Evolutionary conservation across 1,284 basidiomycete species (phyloP).

Genomic region (Pholiota adiposa): DNA sequence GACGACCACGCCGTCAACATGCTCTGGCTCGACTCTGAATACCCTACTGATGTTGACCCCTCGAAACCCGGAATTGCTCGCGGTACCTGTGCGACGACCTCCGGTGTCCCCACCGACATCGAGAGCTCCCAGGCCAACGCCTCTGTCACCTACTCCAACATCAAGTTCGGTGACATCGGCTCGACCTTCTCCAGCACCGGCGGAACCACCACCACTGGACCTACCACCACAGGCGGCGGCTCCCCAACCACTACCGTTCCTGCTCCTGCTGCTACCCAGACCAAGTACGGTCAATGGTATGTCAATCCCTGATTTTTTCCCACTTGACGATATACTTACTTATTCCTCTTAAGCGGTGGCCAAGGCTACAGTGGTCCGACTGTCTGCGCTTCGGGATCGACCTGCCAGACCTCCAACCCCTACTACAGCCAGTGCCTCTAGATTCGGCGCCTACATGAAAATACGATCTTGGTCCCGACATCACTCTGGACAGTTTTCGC

Average conservation of each 20-base stretch:
- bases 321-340: not conserved
- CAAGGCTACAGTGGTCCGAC: constrained; percentile 27
- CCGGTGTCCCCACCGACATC: constrained; percentile 49
- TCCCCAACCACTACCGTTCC: constrained; percentile 18
- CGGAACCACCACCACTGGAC: constrained; percentile 7
- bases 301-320: not conserved
- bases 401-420: constrained; percentile 25
- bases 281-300: constrained; percentile 33
- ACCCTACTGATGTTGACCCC: constrained; percentile 34
- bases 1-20: constrained; percentile 56
- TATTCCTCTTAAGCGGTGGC: constrained; percentile 21
- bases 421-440: constrained; percentile 30
- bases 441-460: constrained; percentile 1
- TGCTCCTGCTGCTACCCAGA: constrained; percentile 27
- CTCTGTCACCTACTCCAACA: constrained; percentile 57
- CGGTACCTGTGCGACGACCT: constrained; percentile 52
- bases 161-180: constrained; percentile 55
- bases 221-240: constrained; percentile 17
- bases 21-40: constrained; percentile 51
- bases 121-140: constrained; percentile 42
- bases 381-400: constrained; percentile 25
- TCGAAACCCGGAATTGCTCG: constrained; percentile 45
- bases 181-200: constrained; percentile 40
- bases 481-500: not conserved
- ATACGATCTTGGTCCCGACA: not conserved